Evolutionary conservation across 1,284 basidiomycete species (phyloP), one percentile per base, ranked within the genome.

Genomic region (Ustilago nuda): DNA sequence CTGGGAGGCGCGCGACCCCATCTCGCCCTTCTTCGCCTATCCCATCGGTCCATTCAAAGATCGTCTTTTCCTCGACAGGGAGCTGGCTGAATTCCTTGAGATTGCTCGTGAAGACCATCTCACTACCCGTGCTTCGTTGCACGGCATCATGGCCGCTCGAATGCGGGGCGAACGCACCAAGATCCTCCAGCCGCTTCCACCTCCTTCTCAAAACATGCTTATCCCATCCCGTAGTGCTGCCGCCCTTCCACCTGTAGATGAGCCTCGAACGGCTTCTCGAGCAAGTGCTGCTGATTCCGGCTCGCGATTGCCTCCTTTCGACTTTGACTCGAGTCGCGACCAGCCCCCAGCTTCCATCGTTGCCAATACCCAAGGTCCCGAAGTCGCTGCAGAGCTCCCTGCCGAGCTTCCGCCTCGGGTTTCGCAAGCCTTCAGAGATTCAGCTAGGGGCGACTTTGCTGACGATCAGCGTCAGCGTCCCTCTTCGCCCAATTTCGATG

Each of bases 1-100:
- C 7, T 83, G 80, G 79, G 85, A 86, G 54, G 82, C 84, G 1
- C 80, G 84, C 61, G 78, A 76, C 61, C 83, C 84, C 92, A 92
- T 56, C 39, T 85, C 83, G 56, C 76, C 82, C 41, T 85, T 85
- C 81, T 84, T 83, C 62, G 82, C 81, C 19, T 85, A 83, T 66
- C 85, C 86, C 9, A 83, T 87, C 68, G 87, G 87, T 0, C 86
- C 86, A 5, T 85, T 84, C 71, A 84, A 86, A 54, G 86, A 87
- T 41, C 89, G 91, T 57, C 90, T 98, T 23, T 98, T 98, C 89
- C 89, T 98, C 64, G 93, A 94, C 71, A 90, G 94, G 56, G 94
- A 95, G 78, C 87, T 91, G 13, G 93, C 93, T 15, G 92, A 95
- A 85, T 87, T 87, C 41, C 88, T 94, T 75, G 92, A 96, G 84